Evolutionary conservation across 148 eudicot genomes (phyloP).

Genomic region (Agrostemma githago): DNA sequence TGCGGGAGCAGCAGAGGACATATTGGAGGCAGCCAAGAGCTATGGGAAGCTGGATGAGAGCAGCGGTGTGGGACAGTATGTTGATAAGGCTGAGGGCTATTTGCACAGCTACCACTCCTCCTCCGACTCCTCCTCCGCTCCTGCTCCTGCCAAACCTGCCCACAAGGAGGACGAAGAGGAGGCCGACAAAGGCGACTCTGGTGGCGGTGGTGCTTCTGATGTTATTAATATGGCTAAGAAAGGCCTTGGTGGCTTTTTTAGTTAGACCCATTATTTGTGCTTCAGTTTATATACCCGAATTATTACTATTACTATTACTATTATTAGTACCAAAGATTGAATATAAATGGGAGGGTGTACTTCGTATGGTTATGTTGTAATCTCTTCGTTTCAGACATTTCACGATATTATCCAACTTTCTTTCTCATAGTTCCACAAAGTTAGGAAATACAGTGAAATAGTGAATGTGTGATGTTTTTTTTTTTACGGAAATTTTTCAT

Average conservation of each 20-base stretch:
- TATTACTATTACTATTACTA: too few species aligned
- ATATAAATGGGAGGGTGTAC: too few species aligned
- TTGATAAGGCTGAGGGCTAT: constrained; percentile 49
- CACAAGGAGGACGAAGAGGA: not conserved
- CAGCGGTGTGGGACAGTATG: constrained; percentile 32
- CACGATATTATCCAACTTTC: too few species aligned
- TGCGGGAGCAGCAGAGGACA: constrained; percentile 48
- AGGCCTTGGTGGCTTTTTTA: constrained; percentile 30
- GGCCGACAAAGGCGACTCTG: not conserved
- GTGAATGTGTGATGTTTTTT: too few species aligned
- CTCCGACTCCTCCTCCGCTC: constrained; percentile 4
- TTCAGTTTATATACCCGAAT: too few species aligned
- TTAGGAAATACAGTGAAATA: too few species aligned
- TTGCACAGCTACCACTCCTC: constrained; percentile 30
- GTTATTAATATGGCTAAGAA: constrained; percentile 37
- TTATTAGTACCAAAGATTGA: too few species aligned
- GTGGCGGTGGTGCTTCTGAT: constrained; percentile 27
- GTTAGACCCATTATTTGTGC: not conserved
- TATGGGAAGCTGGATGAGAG: constrained; percentile 42
- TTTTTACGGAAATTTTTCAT: too few species aligned
- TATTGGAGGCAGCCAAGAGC: constrained; percentile 37
- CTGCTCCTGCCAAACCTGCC: not conserved
- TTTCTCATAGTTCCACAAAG: too few species aligned
- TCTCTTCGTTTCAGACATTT: too few species aligned
- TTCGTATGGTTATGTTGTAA: too few species aligned